Percentiles rank a stretch among this genome's conserved stretches.
Evolutionary conservation across 768 basidiomycete species (phyloP).

Genomic region (Rhodotorula toruloides): DNA sequence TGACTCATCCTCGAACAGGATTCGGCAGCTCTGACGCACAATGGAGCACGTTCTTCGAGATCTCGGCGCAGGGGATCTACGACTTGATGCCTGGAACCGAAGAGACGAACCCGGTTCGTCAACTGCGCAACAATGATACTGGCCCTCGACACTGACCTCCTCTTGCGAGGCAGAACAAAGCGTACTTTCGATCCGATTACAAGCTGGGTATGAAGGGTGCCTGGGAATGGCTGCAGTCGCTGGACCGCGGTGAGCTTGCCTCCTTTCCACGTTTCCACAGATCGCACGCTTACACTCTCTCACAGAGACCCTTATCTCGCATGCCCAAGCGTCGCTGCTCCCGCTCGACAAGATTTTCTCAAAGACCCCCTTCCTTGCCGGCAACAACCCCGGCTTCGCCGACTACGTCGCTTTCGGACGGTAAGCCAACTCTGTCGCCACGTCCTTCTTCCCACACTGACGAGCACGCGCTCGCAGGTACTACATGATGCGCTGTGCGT

Average conservation of each 20-base stretch:
- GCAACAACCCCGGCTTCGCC: slow-evolving; percentile 15
- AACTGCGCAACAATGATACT: background rate
- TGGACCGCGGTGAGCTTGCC: slow-evolving; percentile 1
- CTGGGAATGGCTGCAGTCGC: background rate
- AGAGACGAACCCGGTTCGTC: background rate
- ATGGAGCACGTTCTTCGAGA: slow-evolving; percentile 20
- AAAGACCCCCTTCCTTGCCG: background rate
- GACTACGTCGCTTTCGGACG: slow-evolving; percentile 19
- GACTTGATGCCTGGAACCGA: background rate
- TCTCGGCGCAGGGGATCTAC: background rate
- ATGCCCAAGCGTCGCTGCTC: background rate
- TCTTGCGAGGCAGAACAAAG: background rate
- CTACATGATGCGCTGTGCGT: slow-evolving; percentile 6
- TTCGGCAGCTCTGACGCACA: slow-evolving; percentile 11
- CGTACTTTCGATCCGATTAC: slow-evolving; percentile 13
- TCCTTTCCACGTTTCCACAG: background rate
- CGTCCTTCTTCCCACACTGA: background rate
- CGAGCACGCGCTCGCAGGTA: background rate
- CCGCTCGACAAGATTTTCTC: slow-evolving; percentile 7
- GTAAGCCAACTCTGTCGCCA: background rate
- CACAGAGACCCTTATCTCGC: background rate
- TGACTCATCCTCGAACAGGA: background rate
- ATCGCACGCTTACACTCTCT: no score
- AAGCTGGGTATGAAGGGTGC: slow-evolving; percentile 14
- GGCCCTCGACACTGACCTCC: no score